Evolutionary conservation across 2,329 filamentous ascomycete genomes (phyloP).

Genomic region (Teratosphaeria pseudoeucalypti): DNA sequence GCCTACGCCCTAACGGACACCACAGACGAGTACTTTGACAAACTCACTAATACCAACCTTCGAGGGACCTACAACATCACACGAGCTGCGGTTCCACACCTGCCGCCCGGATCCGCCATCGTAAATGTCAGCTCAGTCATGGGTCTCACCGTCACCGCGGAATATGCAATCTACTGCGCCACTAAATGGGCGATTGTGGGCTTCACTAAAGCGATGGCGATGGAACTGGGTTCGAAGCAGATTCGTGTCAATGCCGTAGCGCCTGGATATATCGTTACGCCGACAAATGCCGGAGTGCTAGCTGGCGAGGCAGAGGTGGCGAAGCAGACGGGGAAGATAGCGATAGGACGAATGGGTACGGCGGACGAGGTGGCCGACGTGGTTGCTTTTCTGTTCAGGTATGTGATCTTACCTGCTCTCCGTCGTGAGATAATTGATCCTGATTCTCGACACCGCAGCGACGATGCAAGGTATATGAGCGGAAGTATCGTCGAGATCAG

Average conservation of each 20-base stretch:
- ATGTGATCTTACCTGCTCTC: slow-evolving; percentile 14
- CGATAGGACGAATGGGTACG: slow-evolving; percentile 34
- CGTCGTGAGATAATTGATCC: not conserved
- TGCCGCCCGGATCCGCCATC: slow-evolving; percentile 26
- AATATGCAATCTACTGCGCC: slow-evolving; percentile 33
- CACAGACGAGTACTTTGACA: slow-evolving; percentile 35
- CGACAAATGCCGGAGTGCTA: slow-evolving; percentile 40
- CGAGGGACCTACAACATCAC: slow-evolving; percentile 33
- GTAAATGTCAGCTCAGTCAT: slow-evolving; percentile 35
- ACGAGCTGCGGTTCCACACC: slow-evolving; percentile 31
- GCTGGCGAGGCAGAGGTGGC: slow-evolving; percentile 36
- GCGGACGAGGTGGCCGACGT: slow-evolving; percentile 42
- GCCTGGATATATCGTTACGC: slow-evolving; percentile 37
- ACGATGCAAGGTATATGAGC: slow-evolving; percentile 26
- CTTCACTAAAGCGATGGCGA: slow-evolving; percentile 35
- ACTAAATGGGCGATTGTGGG: slow-evolving; percentile 36
- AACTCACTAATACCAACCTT: slow-evolving; percentile 30
- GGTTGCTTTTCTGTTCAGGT: slow-evolving; percentile 39
- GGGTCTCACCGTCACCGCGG: slow-evolving; percentile 25
- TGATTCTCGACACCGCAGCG: not conserved
- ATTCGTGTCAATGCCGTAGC: slow-evolving; percentile 31
- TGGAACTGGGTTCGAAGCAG: slow-evolving; percentile 28
- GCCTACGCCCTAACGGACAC: slow-evolving; percentile 25
- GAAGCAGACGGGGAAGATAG: slow-evolving; percentile 30
- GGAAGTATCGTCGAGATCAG: slow-evolving; percentile 41